Evolutionary conservation across 2,329 filamentous ascomycete genomes (phyloP), one percentile per base, ranked within the genome.

Genomic region (Pyrenochaeta sp.): DNA sequence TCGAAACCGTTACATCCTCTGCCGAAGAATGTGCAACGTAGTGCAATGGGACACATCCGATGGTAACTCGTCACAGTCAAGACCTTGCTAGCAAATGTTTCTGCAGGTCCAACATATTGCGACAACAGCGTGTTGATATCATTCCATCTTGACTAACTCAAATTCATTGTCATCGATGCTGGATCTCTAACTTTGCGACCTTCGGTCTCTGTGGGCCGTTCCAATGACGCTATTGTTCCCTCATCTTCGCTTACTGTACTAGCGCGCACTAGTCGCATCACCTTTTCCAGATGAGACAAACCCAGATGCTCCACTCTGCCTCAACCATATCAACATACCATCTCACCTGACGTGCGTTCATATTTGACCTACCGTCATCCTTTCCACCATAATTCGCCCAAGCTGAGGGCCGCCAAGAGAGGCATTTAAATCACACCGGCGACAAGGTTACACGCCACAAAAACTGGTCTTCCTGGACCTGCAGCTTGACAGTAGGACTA

Each of bases 221-320:
- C 22, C 36, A 49, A 43, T 36, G 37, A 42, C 51, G 50, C 34
- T 36, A 44, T 45, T 52, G 49, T 52, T 55, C 52, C 32, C 56
- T 48, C 39, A 49, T 8, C 27, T 56, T 66, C 64, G 64, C 64
- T 66, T 66, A 64, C 50, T 56, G 59, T 53, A 43, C 47, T 66
- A 66, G 64, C 54, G 64, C 64, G 55, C 64, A 64, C 64, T 66
- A 65, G 64, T 61, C 53, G 48, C 49, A 46, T 55, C 52, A 58
- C 30, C 58, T 58, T 62, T 62, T 46, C 57, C 61, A 60, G 48
- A 64, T 56, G 52, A 45, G 59, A 25, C 57, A 62, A 50, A 61
- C 58, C 50, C 54, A 52, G 55, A 47, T 44, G 57, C 61, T 59
- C 54, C 56, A 57, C 59, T 56, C 56, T 30, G 53, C 57, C 43